These are phyloP conservation scores for Aspergillaceae sp. DNA, from an alignment of 2,329 filamentous ascomycete genomes.

Conservation along the genomic window DNA sequence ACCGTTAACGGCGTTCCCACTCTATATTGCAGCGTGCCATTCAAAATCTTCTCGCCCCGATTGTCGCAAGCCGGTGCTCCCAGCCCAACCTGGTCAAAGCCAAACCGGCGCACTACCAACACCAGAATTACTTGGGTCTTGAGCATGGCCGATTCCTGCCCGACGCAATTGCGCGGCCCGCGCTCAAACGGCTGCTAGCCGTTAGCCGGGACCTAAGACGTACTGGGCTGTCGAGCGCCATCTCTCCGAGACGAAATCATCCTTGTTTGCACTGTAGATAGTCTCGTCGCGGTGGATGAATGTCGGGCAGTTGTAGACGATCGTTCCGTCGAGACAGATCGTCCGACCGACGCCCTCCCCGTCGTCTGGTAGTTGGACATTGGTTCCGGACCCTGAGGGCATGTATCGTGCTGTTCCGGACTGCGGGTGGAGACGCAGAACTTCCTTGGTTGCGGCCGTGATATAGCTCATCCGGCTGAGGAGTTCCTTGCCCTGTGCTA, in stretches of 20 bases:
- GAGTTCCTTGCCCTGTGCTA: conserved; percentile 32
- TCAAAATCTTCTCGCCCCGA: not conserved
- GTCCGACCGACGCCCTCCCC: not conserved
- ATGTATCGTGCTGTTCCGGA: conserved; percentile 9
- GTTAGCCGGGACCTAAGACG: conserved; percentile 21
- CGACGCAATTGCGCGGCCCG: conserved; percentile 42
- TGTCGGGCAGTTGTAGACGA: conserved; percentile 8
- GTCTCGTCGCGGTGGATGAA: conserved; percentile 12
- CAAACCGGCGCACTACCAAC: conserved; percentile 8
- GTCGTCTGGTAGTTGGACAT: conserved; percentile 4
- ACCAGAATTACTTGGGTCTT: conserved; percentile 22
- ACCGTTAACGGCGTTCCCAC: conserved; percentile 3
- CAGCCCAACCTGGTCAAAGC: conserved; percentile 11
- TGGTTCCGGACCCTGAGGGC: conserved; percentile 5
- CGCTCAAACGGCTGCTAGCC: conserved; percentile 45
- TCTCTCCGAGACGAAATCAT: conserved; percentile 29
- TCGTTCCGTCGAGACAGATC: conserved; percentile 6
- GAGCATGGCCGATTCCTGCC: conserved; percentile 42
- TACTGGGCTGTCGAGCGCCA: conserved; percentile 22
- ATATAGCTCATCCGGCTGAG: conserved; percentile 44
- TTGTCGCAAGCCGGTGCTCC: conserved; percentile 3
- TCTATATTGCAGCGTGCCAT: conserved; percentile 4
- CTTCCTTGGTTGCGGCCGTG: conserved; percentile 47
- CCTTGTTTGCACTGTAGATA: conserved; percentile 9
- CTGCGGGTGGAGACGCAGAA: conserved; percentile 45